These are phyloP conservation scores for Globisporangium ultimum DNA, from an alignment of 352 stramenopile species.

Conservation along the genomic window DNA sequence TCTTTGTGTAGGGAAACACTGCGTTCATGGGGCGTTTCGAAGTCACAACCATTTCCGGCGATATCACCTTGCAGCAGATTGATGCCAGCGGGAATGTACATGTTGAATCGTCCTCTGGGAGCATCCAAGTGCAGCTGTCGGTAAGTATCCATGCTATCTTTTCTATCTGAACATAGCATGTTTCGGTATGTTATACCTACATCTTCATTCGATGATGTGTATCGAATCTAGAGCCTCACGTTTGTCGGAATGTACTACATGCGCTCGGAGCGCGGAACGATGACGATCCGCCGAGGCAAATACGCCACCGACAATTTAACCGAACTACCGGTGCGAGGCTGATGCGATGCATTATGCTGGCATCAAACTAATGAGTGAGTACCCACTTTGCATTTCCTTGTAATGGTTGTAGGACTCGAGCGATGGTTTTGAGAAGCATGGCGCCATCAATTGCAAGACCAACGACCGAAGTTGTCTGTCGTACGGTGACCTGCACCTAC, in stretches of 20 bases:
- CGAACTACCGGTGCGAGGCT: constrained; percentile 25
- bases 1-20: constrained; percentile 34
- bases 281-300: constrained; percentile 56
- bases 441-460: constrained; percentile 66
- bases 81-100: constrained; percentile 50
- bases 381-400: neutral
- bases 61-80: constrained; percentile 51
- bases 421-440: constrained; percentile 38
- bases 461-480: constrained; percentile 51
- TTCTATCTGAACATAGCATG: neutral
- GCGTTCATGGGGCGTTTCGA: constrained; percentile 73
- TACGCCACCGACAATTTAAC: constrained; percentile 47
- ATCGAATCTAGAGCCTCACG: constrained; percentile 28
- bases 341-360: neutral
- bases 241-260: constrained; percentile 69
- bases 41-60: constrained; percentile 50
- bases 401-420: neutral
- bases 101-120: constrained; percentile 63
- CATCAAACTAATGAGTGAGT: neutral
- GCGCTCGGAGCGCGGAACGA: constrained; percentile 51
- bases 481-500: constrained; percentile 61
- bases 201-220: neutral
- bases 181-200: neutral
- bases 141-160: constrained; percentile 7
- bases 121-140: constrained; percentile 52